A percentile compares a stretch with the other conserved stretches of the same genome.
Conservation (phyloP, 2,329 filamentous ascomycete genomes). For the Aureobasidium zeae region DNA sequence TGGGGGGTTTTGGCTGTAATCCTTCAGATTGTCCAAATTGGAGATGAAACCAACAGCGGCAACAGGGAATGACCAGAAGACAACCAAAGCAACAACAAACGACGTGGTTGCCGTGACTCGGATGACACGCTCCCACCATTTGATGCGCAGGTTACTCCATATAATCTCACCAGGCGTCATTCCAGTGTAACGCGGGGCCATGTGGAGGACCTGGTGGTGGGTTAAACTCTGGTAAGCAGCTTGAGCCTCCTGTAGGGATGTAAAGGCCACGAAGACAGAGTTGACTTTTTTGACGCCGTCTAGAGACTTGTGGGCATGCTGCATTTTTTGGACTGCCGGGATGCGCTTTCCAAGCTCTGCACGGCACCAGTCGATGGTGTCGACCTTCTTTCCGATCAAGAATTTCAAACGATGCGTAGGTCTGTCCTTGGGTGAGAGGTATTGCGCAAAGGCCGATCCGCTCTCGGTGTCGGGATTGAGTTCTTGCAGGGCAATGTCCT, state of each 20-base stretch:
- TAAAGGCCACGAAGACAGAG: slow-evolving; percentile 87
- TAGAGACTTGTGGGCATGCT: slow-evolving; percentile 56
- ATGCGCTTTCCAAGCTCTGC: slow-evolving; percentile 66
- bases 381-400: slow-evolving; percentile 76
- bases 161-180: slow-evolving; percentile 74
- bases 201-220: slow-evolving; percentile 77
- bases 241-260: slow-evolving; percentile 73
- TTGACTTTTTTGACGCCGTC: slow-evolving; percentile 53
- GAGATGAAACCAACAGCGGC: slow-evolving; percentile 77
- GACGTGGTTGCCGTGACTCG: slow-evolving; percentile 58
- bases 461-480: slow-evolving; percentile 51
- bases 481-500: slow-evolving; percentile 46
- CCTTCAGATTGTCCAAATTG: slow-evolving; percentile 60
- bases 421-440: slow-evolving; percentile 62
- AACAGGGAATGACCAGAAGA: slow-evolving; percentile 76
- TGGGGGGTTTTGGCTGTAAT: slow-evolving; percentile 1
- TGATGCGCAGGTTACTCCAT: slow-evolving; percentile 75
- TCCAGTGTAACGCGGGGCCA: slow-evolving; percentile 78
- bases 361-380: slow-evolving; percentile 87
- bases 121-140: slow-evolving; percentile 55
- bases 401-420: slow-evolving; percentile 66
- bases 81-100: slow-evolving; percentile 67
- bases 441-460: slow-evolving; percentile 62
- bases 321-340: slow-evolving; percentile 59
- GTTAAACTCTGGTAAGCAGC: slow-evolving; percentile 76